These are phyloP conservation scores for Moricandia arvensis DNA, from an alignment of 345 rosid genomes.

Conservation along the genomic window DNA sequence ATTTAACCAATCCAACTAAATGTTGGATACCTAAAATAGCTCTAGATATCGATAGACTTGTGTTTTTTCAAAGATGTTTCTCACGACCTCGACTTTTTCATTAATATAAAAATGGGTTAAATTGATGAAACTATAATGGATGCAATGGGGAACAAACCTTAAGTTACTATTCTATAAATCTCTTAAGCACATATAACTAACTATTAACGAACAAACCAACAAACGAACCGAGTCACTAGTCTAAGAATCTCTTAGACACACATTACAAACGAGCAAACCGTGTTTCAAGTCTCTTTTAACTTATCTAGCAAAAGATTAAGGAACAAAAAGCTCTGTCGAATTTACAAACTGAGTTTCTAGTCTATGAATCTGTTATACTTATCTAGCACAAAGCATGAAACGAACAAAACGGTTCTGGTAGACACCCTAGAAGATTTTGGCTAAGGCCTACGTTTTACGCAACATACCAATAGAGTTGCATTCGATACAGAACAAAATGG, in stretches of 20 bases:
- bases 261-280: conserved; percentile 2
- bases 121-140: conserved; percentile 24
- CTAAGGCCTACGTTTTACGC: neutral
- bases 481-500: conserved; percentile 2
- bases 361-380: too few relatives aligned
- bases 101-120: neutral
- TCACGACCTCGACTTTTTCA: neutral
- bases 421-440: conserved; percentile 13
- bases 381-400: too few relatives aligned
- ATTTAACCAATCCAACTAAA: conserved; percentile 12
- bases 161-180: conserved; percentile 13
- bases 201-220: neutral
- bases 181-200: neutral
- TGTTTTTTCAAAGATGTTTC: conserved; percentile 4
- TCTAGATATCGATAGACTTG: conserved; percentile 17
- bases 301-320: conserved; percentile 7
- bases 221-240: conserved; percentile 3
- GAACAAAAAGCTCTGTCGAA: too few relatives aligned
- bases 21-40: conserved; percentile 16
- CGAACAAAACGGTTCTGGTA: neutral
- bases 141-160: neutral
- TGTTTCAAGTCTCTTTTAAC: conserved; percentile 10
- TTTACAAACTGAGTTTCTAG: neutral
- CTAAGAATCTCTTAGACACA: neutral
- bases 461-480: conserved; percentile 1